Evolutionary conservation across 805 yeast genomes (phyloP), one percentile per base, ranked within the genome.

Genomic region (Yarrowia sp.): DNA sequence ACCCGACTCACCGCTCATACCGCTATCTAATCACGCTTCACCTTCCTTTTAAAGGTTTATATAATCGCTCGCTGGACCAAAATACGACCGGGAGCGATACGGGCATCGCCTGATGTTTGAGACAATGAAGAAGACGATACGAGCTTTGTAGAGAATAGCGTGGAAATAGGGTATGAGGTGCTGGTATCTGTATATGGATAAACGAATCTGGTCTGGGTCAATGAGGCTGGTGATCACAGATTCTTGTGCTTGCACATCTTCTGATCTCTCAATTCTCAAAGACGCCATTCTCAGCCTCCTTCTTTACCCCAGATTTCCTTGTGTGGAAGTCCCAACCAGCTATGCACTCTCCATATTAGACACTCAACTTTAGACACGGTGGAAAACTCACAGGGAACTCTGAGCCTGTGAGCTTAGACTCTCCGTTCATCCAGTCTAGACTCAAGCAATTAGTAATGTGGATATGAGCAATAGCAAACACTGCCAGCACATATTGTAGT

Each of bases 251-350:
- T 19, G 19, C 19, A 19, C 19, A 19, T 19, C 19, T 19, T 19
- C 19, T 19, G 19, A 19, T 19, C 19, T 19, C 19, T 19, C 19
- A 19, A 19, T 19, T 19, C 19, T 19, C 19, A 19, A 19, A 19
- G 19, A 19, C 19, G 19, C 19, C 19, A 19, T 19, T 19, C 19
- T 26, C 32, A 26, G 32, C 32, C 32, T 26, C 32, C 32, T 26
- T 5, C 32, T 26, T 26, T 19, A 45, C 49, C 49, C 49, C 49
- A 19, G 49, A 26, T 26, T 26, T 26, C 32, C 32, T 26, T 26
- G 32, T 26, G 32, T 26, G 32, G 32, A 26, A 38, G 40, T 50
- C 56, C 56, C 56, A 50, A 50, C 56, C 50, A 46, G 36, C n/a
- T 36, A 50, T 50, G 56, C 56, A 50, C 26, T 8, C 15, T 26